phyloP scores from a whole-genome alignment of 331 rosid genomes.

The Telfairia occidentalis region DNA sequence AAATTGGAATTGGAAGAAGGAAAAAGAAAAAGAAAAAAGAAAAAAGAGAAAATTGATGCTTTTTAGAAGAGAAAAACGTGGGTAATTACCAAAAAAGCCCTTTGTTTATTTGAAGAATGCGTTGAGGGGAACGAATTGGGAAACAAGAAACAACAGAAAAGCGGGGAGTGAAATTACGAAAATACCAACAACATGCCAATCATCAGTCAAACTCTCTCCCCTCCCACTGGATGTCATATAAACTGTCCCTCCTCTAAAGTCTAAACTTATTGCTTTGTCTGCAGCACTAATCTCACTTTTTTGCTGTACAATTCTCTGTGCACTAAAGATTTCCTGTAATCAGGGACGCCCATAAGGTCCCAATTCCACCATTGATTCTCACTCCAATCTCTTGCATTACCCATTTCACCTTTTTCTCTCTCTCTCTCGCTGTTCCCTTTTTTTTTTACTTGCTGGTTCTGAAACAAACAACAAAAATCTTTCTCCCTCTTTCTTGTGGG shows the following conservation, averaged over 20 bases:
- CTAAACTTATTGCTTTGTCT: neutral
- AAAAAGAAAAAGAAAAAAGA: neutral
- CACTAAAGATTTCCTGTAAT: neutral
- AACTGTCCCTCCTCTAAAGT: neutral
- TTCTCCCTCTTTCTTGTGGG: neutral
- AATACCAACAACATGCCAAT: neutral
- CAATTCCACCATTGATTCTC: neutral
- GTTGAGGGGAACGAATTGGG: neutral
- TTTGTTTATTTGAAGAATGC: neutral
- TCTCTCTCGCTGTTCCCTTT: neutral
- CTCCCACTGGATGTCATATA: neutral
- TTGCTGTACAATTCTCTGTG: neutral
- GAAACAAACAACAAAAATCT: neutral
- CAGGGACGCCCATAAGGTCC: neutral
- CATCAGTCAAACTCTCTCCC: neutral
- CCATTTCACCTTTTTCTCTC: neutral
- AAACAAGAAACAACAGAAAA: neutral
- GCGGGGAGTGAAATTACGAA: neutral
- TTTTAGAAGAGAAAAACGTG: neutral
- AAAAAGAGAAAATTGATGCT: neutral
- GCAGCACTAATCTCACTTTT: conserved; percentile 4
- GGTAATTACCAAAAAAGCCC: neutral
- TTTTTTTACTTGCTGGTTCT: neutral
- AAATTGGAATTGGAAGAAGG: neutral
- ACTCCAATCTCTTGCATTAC: neutral